Evolutionary conservation across 164 flowering plant genomes (phyloP), one percentile per base, ranked within the genome.

Genomic region (Vitis riparia): DNA sequence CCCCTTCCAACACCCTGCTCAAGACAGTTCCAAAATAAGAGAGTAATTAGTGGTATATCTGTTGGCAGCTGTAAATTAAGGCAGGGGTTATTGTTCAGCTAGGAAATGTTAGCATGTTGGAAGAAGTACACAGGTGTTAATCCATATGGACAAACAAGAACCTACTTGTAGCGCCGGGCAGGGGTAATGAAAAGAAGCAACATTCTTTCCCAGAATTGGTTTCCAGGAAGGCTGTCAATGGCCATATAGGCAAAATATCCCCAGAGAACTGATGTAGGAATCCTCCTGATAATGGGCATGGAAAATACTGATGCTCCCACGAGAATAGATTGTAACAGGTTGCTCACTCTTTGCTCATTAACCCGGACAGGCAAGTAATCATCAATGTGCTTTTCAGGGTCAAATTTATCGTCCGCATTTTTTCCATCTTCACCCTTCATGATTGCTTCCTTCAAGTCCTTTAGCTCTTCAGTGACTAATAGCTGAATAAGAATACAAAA

Each of bases 221-320:
- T 91, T 37, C 97, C 97, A 5, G 94, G 94, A 15, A 91, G 88
- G 55, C 92, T 91, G 70, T 91, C 97, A 27, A 91, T 81, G 60
- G 94, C 88, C 97, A 91, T 89, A 78, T 84, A 91, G 13, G 94
- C 97, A 67, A 88, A 87, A 63, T 88, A 88, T 37, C 90, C 90
- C 90, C 90, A 87, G 29, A 87, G 81, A 66, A 87, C 88, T 49
- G 88, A 87, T 17, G 90, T 86, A 13, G 89, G 92, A 59, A 88
- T 87, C 74, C 29, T 59, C 75, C 71, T 84, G 59, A 89, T 84
- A 13, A 79, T 17, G 7, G 92, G 92, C 81, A 87, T 80, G 0
- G 81, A 85, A 51, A 59, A 69, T 3, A 89, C 30, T 15, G 85
- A 63, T 12, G 63, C 60, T 11, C 77, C 94, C 27, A 89, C 92